Evolutionary conservation across 495 filamentous ascomycete genomes (phyloP), one percentile per base, ranked within the genome.

Genomic region (Talaromyces nanjingensis): DNA sequence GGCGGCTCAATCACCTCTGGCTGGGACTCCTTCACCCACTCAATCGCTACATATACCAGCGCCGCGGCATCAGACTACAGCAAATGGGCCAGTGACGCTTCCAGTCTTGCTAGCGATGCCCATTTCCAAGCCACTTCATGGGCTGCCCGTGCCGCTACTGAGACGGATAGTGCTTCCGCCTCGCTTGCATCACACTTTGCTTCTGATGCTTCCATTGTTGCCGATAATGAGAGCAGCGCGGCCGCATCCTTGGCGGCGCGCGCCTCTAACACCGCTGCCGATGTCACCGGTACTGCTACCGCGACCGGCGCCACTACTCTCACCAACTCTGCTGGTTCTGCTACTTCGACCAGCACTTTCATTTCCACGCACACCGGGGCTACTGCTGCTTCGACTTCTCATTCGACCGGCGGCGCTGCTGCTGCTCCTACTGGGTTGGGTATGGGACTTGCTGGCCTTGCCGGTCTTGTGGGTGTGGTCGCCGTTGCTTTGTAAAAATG

Each of bases 401-500:
- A 3, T 34, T 62, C 59, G 22, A 62, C 22, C 14, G 59, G 22
- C 20, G 59, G n/a, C 16, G 62, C 62, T 57, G 29, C 62, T 20
- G 62, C 62, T 20, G 55, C 39, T n/a, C 39, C 62, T 59, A 34
- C 62, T 18, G 62, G 53, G 33, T 54, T 64, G 18, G 53, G 62
- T 27, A 52, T 64, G 54, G 62, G 62, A 12, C 62, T 64, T 29
- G 62, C 62, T 27, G 62, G 62, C 11, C 7, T 64, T 6, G 62
- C 62, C 11, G 62, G 62, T 31, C 49, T 64, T 25, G 31, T 64
- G 22, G 62, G 62, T 57, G 62, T 34, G 16, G 42, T 58, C n/a
- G 62, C 62, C 33, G 55, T 64, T 37, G 62, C 62, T 59, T 53
- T 64, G 34, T 64, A 59, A 64, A 39, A 52, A 55, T 11, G 7